A percentile compares a stretch with the other conserved stretches of the same genome.
Conservation (phyloP, 108 stramenopile species). For the Epipyxis sp. region DNA sequence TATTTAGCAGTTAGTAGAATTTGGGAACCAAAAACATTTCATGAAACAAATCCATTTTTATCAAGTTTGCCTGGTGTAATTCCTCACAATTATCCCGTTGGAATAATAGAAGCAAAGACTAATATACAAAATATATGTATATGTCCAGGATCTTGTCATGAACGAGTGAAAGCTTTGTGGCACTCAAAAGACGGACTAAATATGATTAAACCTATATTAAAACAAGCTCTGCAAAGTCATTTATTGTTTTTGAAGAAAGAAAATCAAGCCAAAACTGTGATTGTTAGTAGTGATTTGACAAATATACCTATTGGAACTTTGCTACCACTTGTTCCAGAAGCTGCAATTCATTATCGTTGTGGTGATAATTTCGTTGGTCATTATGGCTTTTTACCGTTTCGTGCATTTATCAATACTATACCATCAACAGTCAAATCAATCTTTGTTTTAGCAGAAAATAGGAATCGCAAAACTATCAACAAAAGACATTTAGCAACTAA, state of each 20-base stretch:
- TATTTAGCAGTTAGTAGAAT: not conserved
- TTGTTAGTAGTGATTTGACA: not conserved
- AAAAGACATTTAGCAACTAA: not conserved
- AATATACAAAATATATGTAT: no score
- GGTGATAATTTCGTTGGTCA: constrained; percentile 10
- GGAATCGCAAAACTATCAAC: not conserved
- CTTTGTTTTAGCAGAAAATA: not conserved
- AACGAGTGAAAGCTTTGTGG: not conserved
- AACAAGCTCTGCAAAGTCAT: not conserved
- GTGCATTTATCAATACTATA: not conserved
- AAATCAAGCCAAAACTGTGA: not conserved
- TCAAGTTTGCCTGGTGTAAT: not conserved
- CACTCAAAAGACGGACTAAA: not conserved
- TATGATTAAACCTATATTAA: not conserved
- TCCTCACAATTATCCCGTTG: not conserved
- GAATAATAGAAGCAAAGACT: constrained; percentile 4
- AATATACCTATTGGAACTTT: not conserved
- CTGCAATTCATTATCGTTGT: constrained; percentile 21
- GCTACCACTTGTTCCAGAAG: constrained; percentile 17
- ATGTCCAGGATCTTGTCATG: not conserved
- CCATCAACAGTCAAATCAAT: not conserved
- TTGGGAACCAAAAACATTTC: not conserved
- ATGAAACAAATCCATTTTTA: not conserved
- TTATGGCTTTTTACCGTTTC: constrained; percentile 17
- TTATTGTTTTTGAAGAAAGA: not conserved